Conservation (phyloP, 2,329 filamentous ascomycete species). For the Stylonectria norvegica region DNA sequence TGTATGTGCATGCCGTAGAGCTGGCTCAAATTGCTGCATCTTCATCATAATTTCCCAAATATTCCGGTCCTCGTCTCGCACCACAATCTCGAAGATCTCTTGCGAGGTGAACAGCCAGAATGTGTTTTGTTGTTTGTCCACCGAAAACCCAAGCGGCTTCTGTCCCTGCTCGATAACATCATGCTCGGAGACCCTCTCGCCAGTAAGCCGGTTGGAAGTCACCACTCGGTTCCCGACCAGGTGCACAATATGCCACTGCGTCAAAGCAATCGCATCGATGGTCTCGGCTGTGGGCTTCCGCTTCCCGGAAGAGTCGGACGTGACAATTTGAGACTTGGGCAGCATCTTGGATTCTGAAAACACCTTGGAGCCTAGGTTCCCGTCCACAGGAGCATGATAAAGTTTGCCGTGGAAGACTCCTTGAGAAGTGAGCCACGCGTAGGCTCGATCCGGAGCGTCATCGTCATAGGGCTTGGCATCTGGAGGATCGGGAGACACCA, state of each 20-base stretch:
- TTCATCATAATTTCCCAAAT: constrained; percentile 93
- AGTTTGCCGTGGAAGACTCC: constrained; percentile 87
- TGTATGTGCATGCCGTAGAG: constrained; percentile 79
- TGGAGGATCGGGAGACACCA: constrained; percentile 70
- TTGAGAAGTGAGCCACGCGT: constrained; percentile 86
- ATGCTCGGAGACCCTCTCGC: constrained; percentile 83
- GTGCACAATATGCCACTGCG: constrained; percentile 88
- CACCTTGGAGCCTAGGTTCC: constrained; percentile 67
- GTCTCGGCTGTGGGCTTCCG: constrained; percentile 65
- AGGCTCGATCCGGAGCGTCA: constrained; percentile 66
- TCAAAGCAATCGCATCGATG: constrained; percentile 77
- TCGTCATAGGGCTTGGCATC: constrained; percentile 56
- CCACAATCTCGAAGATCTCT: constrained; percentile 91
- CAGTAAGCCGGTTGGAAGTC: constrained; percentile 82
- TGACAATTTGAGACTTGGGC: constrained; percentile 67
- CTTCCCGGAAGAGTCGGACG: constrained; percentile 62
- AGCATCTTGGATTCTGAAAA: constrained; percentile 78
- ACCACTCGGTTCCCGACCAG: constrained; percentile 80
- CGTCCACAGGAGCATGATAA: constrained; percentile 55
- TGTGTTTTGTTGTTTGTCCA: constrained; percentile 91
- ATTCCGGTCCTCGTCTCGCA: constrained; percentile 84
- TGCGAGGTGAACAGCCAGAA: constrained; percentile 93
- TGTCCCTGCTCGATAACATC: constrained; percentile 77
- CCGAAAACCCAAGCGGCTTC: constrained; percentile 75
- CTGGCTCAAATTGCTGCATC: constrained; percentile 82